Percentiles rank a stretch among this genome's conserved stretches.
phyloP scores from a whole-genome alignment of 2,329 filamentous ascomycete genomes.

The Cordyceps fumosorosea region DNA sequence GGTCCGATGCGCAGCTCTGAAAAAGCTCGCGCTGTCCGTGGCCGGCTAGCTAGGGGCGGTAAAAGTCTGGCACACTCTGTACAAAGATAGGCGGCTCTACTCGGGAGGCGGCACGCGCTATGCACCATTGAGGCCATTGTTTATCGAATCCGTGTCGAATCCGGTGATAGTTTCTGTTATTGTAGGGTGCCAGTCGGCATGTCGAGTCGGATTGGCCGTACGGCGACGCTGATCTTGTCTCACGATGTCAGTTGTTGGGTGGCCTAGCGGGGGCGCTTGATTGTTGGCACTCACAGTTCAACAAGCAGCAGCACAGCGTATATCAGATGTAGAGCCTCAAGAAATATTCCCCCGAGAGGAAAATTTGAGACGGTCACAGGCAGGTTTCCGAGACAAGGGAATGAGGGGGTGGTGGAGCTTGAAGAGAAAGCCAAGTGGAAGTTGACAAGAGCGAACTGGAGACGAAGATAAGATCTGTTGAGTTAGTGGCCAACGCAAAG shows the following conservation, averaged over 20 bases:
- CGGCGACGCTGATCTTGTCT: not conserved
- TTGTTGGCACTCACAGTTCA: slow-evolving; percentile 7
- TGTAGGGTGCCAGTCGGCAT: not conserved
- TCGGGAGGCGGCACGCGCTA: slow-evolving; percentile 18
- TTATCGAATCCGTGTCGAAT: not conserved
- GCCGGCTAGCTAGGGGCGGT: slow-evolving; percentile 3
- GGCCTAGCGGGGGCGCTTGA: not conserved
- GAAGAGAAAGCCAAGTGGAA: not conserved
- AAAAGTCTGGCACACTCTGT: slow-evolving; percentile 12
- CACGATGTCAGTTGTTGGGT: slow-evolving; percentile 7
- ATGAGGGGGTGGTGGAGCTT: slow-evolving; percentile 7
- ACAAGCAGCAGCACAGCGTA: not conserved
- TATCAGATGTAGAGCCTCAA: not conserved
- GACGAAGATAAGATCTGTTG: slow-evolving; percentile 12
- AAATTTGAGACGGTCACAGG: not conserved
- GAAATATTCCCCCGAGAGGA: not conserved
- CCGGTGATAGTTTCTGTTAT: not conserved
- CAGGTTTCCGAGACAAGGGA: not conserved
- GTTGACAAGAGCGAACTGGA: slow-evolving; percentile 2
- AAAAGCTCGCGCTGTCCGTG: slow-evolving; percentile 2
- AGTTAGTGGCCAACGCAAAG: slow-evolving; percentile 6
- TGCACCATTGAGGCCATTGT: slow-evolving; percentile 19
- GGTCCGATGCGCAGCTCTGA: not conserved
- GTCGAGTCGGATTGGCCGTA: not conserved
- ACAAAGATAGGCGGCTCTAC: slow-evolving; percentile 16